Evolutionary conservation across 2,329 filamentous ascomycete genomes (phyloP).

Genomic region (Fusarium irregulare): DNA sequence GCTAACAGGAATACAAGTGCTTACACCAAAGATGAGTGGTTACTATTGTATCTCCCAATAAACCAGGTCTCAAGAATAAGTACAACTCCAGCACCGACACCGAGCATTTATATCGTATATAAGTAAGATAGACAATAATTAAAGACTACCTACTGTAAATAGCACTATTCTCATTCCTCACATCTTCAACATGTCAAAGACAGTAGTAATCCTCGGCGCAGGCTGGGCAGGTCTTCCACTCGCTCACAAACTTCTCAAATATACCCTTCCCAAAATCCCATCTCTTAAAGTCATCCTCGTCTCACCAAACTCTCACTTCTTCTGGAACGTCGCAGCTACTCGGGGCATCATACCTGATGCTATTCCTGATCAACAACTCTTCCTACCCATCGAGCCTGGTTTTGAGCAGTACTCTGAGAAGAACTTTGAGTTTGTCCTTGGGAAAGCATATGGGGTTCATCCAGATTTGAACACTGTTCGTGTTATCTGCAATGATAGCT

Average conservation of each 20-base stretch:
- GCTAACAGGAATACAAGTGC: constrained; percentile 24
- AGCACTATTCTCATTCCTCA: too few relatives aligned
- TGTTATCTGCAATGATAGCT: constrained; percentile 48
- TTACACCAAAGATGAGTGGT: accelerated
- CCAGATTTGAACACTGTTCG: constrained; percentile 52
- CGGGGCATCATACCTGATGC: constrained; percentile 63
- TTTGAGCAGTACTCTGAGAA: constrained; percentile 59
- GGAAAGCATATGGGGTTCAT: constrained; percentile 55
- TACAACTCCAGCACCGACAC: constrained; percentile 7
- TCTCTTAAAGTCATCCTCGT: constrained; percentile 64
- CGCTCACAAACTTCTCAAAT: constrained; percentile 64
- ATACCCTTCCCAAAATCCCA: constrained; percentile 55
- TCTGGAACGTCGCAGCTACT: constrained; percentile 67
- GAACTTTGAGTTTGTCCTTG: constrained; percentile 62
- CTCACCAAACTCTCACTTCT: constrained; percentile 65
- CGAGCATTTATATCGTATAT: constrained; percentile 1
- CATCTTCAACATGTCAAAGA: constrained; percentile 56
- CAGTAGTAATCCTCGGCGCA: constrained; percentile 64
- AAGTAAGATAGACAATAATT: not conserved
- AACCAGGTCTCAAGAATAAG: accelerated
- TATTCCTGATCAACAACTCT: constrained; percentile 60
- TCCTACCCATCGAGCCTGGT: constrained; percentile 58
- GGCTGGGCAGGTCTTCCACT: constrained; percentile 63
- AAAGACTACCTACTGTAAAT: not conserved
- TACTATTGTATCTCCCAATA: not conserved